Base-by-base conservation (phyloP, 75 land plant genomes). In the Picea glauca region DNA sequence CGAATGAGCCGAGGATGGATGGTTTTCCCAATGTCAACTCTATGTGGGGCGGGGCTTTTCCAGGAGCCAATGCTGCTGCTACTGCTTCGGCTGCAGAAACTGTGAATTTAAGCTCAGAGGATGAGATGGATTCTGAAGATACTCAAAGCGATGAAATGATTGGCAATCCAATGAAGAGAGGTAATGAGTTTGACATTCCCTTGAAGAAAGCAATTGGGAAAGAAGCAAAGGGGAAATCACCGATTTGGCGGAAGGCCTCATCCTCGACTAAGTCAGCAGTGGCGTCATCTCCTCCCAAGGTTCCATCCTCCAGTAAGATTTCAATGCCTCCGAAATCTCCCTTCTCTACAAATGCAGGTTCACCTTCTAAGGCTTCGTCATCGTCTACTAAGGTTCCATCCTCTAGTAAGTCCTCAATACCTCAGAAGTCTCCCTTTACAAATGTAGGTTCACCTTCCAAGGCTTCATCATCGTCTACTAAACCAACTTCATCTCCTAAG, bases 1-100 rank as follows among this genome's bases (percentile, higher is more conserved):
- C 54, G 2, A 70, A 70, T 40, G 73, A 23, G n/a, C 56, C 11
- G 1, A 50, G 56, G 56, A 50, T 50, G 56, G 56, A 11, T 50
- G 70, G 14, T 13, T 32, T 66, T 66, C 70, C 70, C 9, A 66
- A 66, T 66, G n/a, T 33, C 70, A 70, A 70, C 13, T 43, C 43
- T 43, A 20, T 7, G 74, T 43, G 74, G 74, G 54, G 54, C 35
- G 74, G 54, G 7, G 13, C 74, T 46, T 70, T 43, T 70, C 23
- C n/a, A 46, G 23, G 26, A 18, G 54, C 74, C 15, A 32, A 15
- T 43, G 12, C 13, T 11, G 21, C 74, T 70, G 12, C 74, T 43
- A 46, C 50, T 38, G n/a, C 20, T 70, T 35, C 70, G 9, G 35
- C 40, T 35, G 56, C 23, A 40, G 74, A 70, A 2, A 43, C 50